Base-by-base conservation (phyloP, 345 rosid species). In the Conringia planisiliqua region DNA sequence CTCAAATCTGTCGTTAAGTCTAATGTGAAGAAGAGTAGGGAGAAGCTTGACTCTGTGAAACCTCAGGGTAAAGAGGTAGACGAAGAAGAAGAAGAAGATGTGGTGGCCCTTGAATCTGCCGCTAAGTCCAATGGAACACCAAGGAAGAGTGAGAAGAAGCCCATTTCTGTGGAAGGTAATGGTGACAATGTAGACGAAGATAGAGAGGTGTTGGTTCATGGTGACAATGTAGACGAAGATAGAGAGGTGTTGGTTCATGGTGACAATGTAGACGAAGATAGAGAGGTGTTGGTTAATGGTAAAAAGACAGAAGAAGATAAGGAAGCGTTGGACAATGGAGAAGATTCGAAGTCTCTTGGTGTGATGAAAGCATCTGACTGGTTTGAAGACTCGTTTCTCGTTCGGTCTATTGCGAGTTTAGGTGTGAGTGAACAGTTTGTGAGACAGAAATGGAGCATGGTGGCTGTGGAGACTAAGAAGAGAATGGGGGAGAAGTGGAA, bases 361-460 rank as follows among this genome's bases (percentile, higher is more conserved):
- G 50, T 6, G 32, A 29, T 29, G 9, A 36, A 5, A 60, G 20
- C 10, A 44, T 18, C 33, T 55, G 43, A 65, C 24, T 52, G 32
- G 69, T 69, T 70, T 61, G 74, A 60, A 8, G 46, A 17, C 5
- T 66, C 75, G 1, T 51, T 54, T 50, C 22, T 76, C 26, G 56
- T 54, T 30, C 4, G 27, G 9, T 26, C 8, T 0, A 51, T 69
- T n/a, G 40, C 22, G 11, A n/a, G n/a, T n/a, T 29, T 62, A 7
- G 70, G 64, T 43, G 57, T 52, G n/a, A n/a, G n/a, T n/a, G n/a
- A n/a, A n/a, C n/a, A n/a, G n/a, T n/a, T n/a, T n/a, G n/a, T n/a
- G n/a, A n/a, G n/a, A n/a, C n/a, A n/a, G n/a, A n/a, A n/a, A n/a
- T n/a, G n/a, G n/a, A n/a, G n/a, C n/a, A n/a, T 17, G 32, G 69